Evolutionary conservation across 2,329 filamentous ascomycete species (phyloP), one percentile per base, ranked within the genome.

Genomic region (Emericellopsis cladophorae): DNA sequence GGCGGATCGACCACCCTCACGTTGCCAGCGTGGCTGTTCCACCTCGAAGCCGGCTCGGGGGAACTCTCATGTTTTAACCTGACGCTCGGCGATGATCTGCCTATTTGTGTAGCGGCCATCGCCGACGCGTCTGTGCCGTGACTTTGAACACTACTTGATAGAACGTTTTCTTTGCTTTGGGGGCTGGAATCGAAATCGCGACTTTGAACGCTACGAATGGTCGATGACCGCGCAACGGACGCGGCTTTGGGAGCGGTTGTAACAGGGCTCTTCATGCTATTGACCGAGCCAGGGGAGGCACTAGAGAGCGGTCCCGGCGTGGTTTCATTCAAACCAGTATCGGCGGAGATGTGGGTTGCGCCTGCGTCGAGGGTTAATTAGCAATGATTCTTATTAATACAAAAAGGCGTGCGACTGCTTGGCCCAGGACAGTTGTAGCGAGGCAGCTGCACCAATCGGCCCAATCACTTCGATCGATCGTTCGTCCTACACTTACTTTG

Each of bases 141-240:
- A 56, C 74, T 77, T 51, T 71, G 69, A 33, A 70, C 57, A 36
- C 71, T 75, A 59, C 71, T 74, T 33, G 72, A 74, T 48, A 76
- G 70, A 45, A 59, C 63, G 43, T 72, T 76, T 48, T 67, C 67
- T 45, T 63, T 65, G 53, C 58, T 62, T 39, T 64, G 61, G 40
- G 59, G 63, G 45, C 64, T 65, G 34, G 67, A 68, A 41, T 67
- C 63, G 45, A 58, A 63, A 53, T 77, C 73, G 53, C 70, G 67
- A 58, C 70, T 76, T 32, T 66, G 63, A 31, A 79, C 74, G 41
- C 71, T 67, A 46, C 74, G 71, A 45, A 79, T 78, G 24, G 73
- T 76, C 43, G 54, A 45, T n/a, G 57, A 53, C 44, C 60, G 53
- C 44, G 50, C 49, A 44, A 60, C 50, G 47, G 61, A 60, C 42